phyloP scores from a whole-genome alignment of 2,329 filamentous ascomycete genomes.

The Aspergillus fumigatus region DNA sequence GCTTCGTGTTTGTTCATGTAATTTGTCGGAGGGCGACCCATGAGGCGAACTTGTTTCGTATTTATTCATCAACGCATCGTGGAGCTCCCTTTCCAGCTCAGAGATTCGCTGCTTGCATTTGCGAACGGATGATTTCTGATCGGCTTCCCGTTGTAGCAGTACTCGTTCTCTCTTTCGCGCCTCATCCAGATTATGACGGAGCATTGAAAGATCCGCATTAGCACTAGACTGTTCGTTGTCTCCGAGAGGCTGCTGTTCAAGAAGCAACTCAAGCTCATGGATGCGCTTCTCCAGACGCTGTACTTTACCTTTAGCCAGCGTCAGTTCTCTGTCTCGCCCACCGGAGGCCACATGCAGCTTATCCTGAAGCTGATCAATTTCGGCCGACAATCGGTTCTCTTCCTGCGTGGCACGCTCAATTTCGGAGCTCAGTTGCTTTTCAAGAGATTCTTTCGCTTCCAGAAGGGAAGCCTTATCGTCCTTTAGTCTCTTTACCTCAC shows the following conservation, averaged over 20 bases:
- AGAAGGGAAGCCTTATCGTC: conserved; percentile 58
- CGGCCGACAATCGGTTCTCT: conserved; percentile 55
- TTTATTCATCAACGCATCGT: conserved; percentile 54
- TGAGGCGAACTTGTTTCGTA: conserved; percentile 50
- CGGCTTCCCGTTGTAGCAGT: conserved; percentile 60
- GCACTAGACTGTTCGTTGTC: conserved; percentile 31
- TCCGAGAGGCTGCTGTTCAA: conserved; percentile 50
- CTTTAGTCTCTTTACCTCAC: conserved; percentile 59
- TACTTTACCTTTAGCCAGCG: conserved; percentile 55
- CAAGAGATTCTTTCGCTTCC: conserved; percentile 56
- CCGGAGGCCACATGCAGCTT: conserved; percentile 44
- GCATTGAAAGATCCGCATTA: conserved; percentile 51
- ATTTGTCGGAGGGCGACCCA: conserved; percentile 44
- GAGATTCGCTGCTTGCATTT: conserved; percentile 61
- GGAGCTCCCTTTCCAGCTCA: conserved; percentile 63
- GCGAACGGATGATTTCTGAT: conserved; percentile 60
- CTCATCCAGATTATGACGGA: conserved; percentile 60
- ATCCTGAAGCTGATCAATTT: conserved; percentile 47
- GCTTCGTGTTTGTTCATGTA: conserved; percentile 52
- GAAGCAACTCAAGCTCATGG: conserved; percentile 46
- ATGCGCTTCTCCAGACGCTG: conserved; percentile 59
- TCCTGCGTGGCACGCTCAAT: conserved; percentile 63
- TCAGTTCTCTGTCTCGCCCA: conserved; percentile 46
- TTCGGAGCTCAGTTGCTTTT: conserved; percentile 62
- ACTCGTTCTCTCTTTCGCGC: conserved; percentile 64